Conservation (phyloP, 2,329 filamentous ascomycete species). For the Neonectria punicea region DNA sequence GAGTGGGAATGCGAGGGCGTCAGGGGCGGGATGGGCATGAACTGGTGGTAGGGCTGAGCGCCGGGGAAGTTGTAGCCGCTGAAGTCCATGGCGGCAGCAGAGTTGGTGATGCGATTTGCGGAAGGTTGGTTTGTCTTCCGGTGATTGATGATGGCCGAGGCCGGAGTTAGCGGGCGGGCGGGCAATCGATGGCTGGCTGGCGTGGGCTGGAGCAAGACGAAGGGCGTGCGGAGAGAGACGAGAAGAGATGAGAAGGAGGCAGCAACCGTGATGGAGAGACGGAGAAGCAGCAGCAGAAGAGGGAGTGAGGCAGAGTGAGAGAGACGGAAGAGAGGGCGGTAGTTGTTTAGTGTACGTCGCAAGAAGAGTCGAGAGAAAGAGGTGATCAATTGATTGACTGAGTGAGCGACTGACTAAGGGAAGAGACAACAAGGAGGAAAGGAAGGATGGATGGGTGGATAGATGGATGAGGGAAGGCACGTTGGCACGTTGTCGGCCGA, state of each 20-base stretch:
- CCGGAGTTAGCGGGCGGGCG: conserved; percentile 4
- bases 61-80: conserved; percentile 59
- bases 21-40: conserved; percentile 63
- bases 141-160: conserved; percentile 10
- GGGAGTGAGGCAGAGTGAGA: background rate
- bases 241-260: background rate
- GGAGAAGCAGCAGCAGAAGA: background rate
- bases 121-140: background rate
- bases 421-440: conserved; percentile 3
- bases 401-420: conserved; percentile 4
- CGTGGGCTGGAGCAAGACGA: conserved; percentile 2
- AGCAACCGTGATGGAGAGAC: background rate
- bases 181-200: conserved; percentile 7
- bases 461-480: background rate
- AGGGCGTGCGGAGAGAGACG: background rate
- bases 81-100: conserved; percentile 60
- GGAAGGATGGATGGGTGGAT: background rate
- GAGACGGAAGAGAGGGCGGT: background rate
- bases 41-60: conserved; percentile 63
- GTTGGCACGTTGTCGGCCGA: background rate
- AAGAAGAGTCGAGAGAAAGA: background rate
- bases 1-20: conserved; percentile 67
- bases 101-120: conserved; percentile 14
- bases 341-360: conserved; percentile 1
- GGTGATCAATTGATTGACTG: background rate